Evolutionary conservation across 2,329 filamentous ascomycete genomes (phyloP), one percentile per base, ranked within the genome.

Genomic region (Colletotrichum orchidophilum): DNA sequence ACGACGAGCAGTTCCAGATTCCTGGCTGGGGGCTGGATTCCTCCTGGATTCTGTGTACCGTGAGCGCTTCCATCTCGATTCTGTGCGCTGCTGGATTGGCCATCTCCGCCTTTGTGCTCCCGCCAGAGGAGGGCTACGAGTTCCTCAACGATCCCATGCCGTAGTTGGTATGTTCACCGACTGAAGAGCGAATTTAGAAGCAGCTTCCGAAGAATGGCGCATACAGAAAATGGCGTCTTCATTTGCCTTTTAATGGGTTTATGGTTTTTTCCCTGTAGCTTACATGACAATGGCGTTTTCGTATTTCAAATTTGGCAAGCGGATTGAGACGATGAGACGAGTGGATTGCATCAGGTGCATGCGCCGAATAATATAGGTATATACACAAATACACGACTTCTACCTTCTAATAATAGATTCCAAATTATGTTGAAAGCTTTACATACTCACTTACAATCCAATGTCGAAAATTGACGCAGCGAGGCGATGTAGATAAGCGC

Each of bases 71-170:
- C 27, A 79, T 91, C 1, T 86, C 87, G 27, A 78, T 90, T 2
- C 69, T 90, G 11, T 81, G 85, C 13, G 90, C 88, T 1, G 82
- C 85, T 15, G 90, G 88, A 13, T 84, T 98, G 64, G 84, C 88
- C 1, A 82, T 90, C 12, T 93, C 93, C 1, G 92, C 92, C 5
- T 89, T 91, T 70, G 81, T 93, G 26, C 84, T 97, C 53, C 92
- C 94, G 1, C 88, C 90, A 0, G 95, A 98, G 79, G 94, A 93
- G 77, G 95, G 94, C 66, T 98, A 97, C 83, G 94, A 97, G 79
- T 88, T 94, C 73, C 78, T 89, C 71, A 78, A 81, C 13, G 87
- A 88, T 31, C 82, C 84, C 3, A 68, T 83, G 24, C 70, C 73
- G 11, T 74, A 24, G 54, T 39, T 12, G 21, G 11, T 1, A n/a